phyloP scores from a whole-genome alignment of 1,284 basidiomycete genomes.

The Ceratobasidium sp. region DNA sequence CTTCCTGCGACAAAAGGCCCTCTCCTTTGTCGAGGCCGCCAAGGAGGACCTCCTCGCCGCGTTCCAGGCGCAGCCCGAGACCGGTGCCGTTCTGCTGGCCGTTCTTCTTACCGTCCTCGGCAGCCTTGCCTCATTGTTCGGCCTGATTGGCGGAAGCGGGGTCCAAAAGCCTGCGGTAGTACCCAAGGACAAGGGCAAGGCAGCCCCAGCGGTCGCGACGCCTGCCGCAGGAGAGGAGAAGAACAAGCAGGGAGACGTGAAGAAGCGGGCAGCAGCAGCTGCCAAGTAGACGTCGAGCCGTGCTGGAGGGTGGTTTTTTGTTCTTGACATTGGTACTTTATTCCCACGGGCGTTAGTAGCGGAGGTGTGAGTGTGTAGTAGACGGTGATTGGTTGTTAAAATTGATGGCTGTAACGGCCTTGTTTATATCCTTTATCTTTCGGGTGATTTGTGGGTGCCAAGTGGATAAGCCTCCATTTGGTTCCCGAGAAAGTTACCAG shows the following conservation, averaged over 20 bases:
- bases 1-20: slow-evolving; percentile 80
- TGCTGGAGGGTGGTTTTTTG: neutral
- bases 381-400: slow-evolving; percentile 26
- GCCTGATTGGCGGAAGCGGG: slow-evolving; percentile 70
- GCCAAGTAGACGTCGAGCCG: slow-evolving; percentile 25
- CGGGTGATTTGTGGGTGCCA: neutral
- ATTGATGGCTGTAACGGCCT: slow-evolving; percentile 28
- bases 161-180: slow-evolving; percentile 71
- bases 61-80: slow-evolving; percentile 85
- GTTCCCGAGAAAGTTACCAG: no score
- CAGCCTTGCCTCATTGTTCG: slow-evolving; percentile 81
- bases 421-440: slow-evolving; percentile 28
- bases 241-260: slow-evolving; percentile 49
- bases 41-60: slow-evolving; percentile 78
- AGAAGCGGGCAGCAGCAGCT: slow-evolving; percentile 51
- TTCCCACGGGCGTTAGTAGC: slow-evolving; percentile 21
- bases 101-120: slow-evolving; percentile 82
- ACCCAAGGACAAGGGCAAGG: slow-evolving; percentile 49
- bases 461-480: no score
- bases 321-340: slow-evolving; percentile 26
- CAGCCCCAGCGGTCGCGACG: slow-evolving; percentile 31
- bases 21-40: slow-evolving; percentile 77
- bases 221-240: slow-evolving; percentile 50
- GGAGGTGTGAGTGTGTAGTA: neutral
- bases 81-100: slow-evolving; percentile 78